These are phyloP conservation scores for Eutrema heterophyllum DNA, from an alignment of 345 rosid species.

Conservation along the genomic window DNA sequence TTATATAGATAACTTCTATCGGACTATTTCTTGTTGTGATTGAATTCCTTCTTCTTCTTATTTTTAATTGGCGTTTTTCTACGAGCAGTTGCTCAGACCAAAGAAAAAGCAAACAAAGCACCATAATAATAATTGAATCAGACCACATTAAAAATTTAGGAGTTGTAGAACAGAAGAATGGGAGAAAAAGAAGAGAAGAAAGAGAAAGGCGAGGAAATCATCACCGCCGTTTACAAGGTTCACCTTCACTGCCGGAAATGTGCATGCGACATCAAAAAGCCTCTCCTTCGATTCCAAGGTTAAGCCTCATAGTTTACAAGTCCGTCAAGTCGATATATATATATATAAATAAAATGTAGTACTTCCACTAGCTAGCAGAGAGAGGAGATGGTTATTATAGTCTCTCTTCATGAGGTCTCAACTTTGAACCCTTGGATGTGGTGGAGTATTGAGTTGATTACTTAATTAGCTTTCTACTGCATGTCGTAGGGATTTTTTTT, in stretches of 20 bases:
- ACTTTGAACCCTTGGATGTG: not conserved
- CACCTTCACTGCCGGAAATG: constrained; percentile 78
- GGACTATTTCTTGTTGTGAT: constrained; percentile 19
- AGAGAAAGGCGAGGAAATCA: constrained; percentile 36
- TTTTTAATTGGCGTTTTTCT: constrained; percentile 3
- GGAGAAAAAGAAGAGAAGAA: constrained; percentile 38
- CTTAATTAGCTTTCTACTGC: constrained; percentile 1
- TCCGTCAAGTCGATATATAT: not conserved
- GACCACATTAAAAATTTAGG: not conserved
- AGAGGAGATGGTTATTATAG: not conserved
- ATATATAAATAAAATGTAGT: not conserved
- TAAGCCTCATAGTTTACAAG: not conserved
- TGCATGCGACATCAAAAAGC: constrained; percentile 56
- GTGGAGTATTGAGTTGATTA: not conserved
- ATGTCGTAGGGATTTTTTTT: not conserved
- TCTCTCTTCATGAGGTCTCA: constrained; percentile 1
- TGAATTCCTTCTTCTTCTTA: not conserved
- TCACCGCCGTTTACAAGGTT: constrained; percentile 65
- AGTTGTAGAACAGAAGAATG: constrained; percentile 22
- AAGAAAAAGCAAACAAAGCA: not conserved
- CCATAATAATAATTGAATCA: not conserved
- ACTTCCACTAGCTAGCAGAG: constrained; percentile 1
- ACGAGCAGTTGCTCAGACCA: constrained; percentile 21
- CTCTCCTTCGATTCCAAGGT: constrained; percentile 46
- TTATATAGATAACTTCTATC: constrained; percentile 1